Percentiles rank a stretch among this genome's conserved stretches.
Evolutionary conservation across 1,284 basidiomycete species (phyloP).

Genomic region (Cryptococcus wingfieldii): DNA sequence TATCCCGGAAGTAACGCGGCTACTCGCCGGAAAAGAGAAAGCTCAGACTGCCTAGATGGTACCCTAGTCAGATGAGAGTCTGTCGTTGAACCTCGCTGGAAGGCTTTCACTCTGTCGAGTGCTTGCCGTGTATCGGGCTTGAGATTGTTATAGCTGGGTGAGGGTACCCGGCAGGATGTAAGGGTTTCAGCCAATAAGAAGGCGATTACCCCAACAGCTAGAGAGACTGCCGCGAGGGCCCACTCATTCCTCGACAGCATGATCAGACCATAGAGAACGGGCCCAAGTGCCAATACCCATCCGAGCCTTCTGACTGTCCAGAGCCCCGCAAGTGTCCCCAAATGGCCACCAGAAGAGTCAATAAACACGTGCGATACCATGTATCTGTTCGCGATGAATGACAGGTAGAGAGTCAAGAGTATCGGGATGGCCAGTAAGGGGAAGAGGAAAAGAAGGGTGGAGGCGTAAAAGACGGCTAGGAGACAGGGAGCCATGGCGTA

Average conservation of each 20-base stretch:
- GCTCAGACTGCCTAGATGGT: constrained; percentile 14
- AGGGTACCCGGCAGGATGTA: constrained; percentile 11
- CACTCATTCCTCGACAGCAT: constrained; percentile 63
- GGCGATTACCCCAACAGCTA: constrained; percentile 55
- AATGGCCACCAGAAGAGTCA: constrained; percentile 60
- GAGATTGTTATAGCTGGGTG: not conserved
- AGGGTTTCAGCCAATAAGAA: constrained; percentile 22
- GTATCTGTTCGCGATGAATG: constrained; percentile 68
- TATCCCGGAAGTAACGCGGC: constrained; percentile 19
- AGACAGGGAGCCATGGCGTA: constrained; percentile 63
- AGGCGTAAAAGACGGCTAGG: constrained; percentile 65
- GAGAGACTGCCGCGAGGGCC: constrained; percentile 63
- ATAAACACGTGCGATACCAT: constrained; percentile 69
- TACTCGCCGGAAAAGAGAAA: constrained; percentile 18
- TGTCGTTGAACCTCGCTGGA: not conserved
- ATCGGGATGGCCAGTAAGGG: constrained; percentile 70
- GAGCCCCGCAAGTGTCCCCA: constrained; percentile 65
- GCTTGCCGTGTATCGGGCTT: not conserved
- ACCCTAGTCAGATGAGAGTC: not conserved
- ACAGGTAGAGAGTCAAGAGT: constrained; percentile 61
- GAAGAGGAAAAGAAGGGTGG: constrained; percentile 64
- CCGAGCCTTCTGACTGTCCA: constrained; percentile 66
- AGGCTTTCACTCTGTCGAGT: constrained; percentile 4
- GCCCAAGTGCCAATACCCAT: constrained; percentile 57
- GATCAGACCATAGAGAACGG: constrained; percentile 66